A percentile compares a stretch with the other conserved stretches of the same genome.
Evolutionary conservation across 805 yeast genomes (phyloP).

Genomic region (Wickerhamiella galacta): DNA sequence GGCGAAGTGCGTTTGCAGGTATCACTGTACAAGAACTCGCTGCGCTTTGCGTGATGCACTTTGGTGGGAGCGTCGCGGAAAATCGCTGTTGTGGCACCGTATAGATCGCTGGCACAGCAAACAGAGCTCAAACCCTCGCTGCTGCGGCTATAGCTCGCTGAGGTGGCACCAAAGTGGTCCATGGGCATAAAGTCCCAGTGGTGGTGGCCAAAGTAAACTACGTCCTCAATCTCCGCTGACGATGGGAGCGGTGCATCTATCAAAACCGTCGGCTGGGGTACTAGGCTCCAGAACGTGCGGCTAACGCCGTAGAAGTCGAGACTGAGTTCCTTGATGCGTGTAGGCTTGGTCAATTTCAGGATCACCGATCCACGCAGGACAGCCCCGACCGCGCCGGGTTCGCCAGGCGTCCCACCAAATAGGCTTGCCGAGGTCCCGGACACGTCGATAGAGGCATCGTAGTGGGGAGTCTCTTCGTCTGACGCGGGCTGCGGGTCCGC

Average conservation of each 20-base stretch:
- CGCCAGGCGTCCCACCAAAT: background rate
- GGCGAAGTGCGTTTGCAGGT: constrained; percentile 1
- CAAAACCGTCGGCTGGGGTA: constrained; percentile 14
- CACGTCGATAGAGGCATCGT: background rate
- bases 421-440: background rate
- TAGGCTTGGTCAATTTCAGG: constrained; percentile 52
- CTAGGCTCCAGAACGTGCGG: constrained; percentile 86
- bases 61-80: constrained; percentile 9
- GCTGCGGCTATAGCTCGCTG: constrained; percentile 6
- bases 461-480: too few species aligned
- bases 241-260: constrained; percentile 17
- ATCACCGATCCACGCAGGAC: constrained; percentile 64
- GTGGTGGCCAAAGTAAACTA: constrained; percentile 18
- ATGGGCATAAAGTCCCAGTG: constrained; percentile 22
- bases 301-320: constrained; percentile 50
- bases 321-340: constrained; percentile 49
- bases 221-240: constrained; percentile 20
- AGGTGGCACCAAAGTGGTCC: constrained; percentile 13
- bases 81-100: constrained; percentile 21
- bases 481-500: too few species aligned
- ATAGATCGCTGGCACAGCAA: constrained; percentile 17
- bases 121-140: constrained; percentile 14
- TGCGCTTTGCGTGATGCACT: constrained; percentile 9
- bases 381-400: constrained; percentile 21
- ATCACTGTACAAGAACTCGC: constrained; percentile 8